Evolutionary conservation across 805 yeast species (phyloP).

Genomic region (Saccharomyces eubayanus): DNA sequence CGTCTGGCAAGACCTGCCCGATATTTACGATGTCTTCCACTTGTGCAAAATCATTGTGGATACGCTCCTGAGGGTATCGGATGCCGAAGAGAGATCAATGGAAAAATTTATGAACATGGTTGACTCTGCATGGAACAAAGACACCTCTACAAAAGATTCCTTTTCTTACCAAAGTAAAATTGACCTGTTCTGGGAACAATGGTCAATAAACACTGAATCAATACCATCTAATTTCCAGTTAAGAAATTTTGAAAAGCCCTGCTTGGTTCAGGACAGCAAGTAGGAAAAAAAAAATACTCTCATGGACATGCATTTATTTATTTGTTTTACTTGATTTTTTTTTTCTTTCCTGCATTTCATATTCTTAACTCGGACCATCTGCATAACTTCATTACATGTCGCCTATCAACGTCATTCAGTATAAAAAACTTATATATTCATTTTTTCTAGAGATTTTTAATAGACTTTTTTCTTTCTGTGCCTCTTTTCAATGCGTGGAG

Average conservation of each 20-base stretch:
- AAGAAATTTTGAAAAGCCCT: background rate
- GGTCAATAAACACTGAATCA: background rate
- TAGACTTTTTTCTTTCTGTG: background rate
- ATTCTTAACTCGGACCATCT: background rate
- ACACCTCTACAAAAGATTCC: background rate
- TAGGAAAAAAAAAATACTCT: background rate
- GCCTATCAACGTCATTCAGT: background rate
- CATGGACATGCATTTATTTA: background rate
- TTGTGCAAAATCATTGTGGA: conserved; percentile 12
- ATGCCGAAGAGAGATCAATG: conserved; percentile 9
- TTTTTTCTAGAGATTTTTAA: background rate
- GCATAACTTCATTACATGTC: background rate
- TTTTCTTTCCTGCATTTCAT: background rate
- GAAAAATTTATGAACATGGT: conserved; percentile 4
- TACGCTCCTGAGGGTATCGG: conserved; percentile 6
- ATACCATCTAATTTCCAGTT: background rate
- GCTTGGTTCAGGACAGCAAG: background rate
- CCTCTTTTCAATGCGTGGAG: background rate
- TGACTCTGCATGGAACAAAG: conserved; percentile 8
- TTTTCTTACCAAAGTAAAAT: background rate
- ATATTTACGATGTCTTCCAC: conserved; percentile 7
- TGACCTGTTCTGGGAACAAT: background rate
- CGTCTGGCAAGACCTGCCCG: conserved; percentile 13
- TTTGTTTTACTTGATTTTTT: background rate
- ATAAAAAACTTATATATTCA: background rate